phyloP scores from a whole-genome alignment of 306 rosid species.

The apple (Malus domestica) region ASM211411v1 NC_041802.1:1663001-1663500 shows the following conservation, averaged over 20 bases:
- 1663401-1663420: neutral
- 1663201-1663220: neutral
- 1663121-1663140: neutral
- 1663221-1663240: neutral
- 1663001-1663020: constrained; percentile 95
- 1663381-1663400: neutral
- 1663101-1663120: neutral
- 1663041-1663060: neutral
- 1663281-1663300: neutral
- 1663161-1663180: neutral
- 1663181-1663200: neutral
- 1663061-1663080: constrained; percentile 1
- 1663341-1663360: neutral
- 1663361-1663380: too few relatives aligned
- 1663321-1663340: neutral
- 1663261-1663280: neutral
- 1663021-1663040: constrained; percentile 4
- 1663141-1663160: neutral
- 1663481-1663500: neutral
- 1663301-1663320: neutral
- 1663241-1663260: neutral
- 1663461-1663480: neutral
- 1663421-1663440: too few relatives aligned
- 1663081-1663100: neutral
- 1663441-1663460: neutral